Evolutionary conservation across 2,329 filamentous ascomycete genomes (phyloP).

Genomic region (Fusarium dlaminii): DNA sequence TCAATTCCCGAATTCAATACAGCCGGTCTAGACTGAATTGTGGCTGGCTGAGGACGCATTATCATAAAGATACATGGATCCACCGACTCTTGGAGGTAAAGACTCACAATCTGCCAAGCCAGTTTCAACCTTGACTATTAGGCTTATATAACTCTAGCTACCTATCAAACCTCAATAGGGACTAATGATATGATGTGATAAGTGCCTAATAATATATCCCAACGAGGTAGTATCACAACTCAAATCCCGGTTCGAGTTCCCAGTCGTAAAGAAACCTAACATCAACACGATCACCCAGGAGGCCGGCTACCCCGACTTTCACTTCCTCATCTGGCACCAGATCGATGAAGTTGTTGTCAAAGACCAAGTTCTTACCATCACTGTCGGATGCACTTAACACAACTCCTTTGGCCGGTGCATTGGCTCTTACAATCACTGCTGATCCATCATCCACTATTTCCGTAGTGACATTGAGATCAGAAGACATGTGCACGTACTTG

Average conservation of each 20-base stretch:
- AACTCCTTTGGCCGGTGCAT: background rate
- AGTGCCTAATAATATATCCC: fast-evolving
- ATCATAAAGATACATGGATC: fast-evolving
- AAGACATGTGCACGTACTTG: background rate
- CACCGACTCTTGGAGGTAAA: background rate
- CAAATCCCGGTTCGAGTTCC: background rate
- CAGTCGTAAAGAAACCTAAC: constrained; percentile 8
- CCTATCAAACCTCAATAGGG: fast-evolving
- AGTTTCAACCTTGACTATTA: background rate
- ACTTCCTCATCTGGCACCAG: background rate
- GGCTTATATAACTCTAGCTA: background rate
- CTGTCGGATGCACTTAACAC: background rate
- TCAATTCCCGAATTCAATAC: fast-evolving
- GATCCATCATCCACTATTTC: background rate
- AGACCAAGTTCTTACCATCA: fast-evolving
- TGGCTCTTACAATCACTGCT: background rate
- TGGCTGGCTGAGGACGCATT: background rate
- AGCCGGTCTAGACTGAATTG: background rate
- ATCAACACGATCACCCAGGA: fast-evolving
- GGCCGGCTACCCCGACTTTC: fast-evolving
- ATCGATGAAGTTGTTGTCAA: background rate
- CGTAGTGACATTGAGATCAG: fast-evolving
- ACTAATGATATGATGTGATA: fast-evolving
- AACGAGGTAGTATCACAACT: background rate
- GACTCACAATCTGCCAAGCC: fast-evolving